These are phyloP conservation scores for Hirsutella rhossiliensis DNA, from an alignment of 2,329 filamentous ascomycete species.

Conservation along the genomic window DNA sequence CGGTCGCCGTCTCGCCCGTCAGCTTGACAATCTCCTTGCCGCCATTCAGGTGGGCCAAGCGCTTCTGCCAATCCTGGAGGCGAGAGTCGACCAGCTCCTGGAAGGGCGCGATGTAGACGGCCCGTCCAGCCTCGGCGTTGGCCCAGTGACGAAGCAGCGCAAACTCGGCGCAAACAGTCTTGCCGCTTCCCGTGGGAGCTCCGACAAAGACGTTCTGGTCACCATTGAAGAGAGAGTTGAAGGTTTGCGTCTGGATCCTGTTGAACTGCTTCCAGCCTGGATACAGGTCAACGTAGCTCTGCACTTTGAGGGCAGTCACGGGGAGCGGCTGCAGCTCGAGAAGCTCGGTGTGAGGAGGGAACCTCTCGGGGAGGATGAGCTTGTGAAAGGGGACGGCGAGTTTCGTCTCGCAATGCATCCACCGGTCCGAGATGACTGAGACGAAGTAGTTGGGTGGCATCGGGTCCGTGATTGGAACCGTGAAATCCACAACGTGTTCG, in stretches of 20 bases:
- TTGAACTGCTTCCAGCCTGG: constrained; percentile 83
- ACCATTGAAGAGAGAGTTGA: constrained; percentile 82
- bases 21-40: constrained; percentile 89
- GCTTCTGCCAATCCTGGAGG: constrained; percentile 73
- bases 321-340: constrained; percentile 87
- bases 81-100: constrained; percentile 83
- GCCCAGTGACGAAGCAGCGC: constrained; percentile 82
- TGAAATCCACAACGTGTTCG: constrained; percentile 92
- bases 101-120: constrained; percentile 89
- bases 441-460: constrained; percentile 99
- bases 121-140: constrained; percentile 45
- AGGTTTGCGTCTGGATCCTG: constrained; percentile 93
- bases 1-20: constrained; percentile 82
- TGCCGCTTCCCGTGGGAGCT: constrained; percentile 87
- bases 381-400: constrained; percentile 92
- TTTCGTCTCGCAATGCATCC: constrained; percentile 97
- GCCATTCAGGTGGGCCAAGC: constrained; percentile 59
- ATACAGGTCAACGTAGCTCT: constrained; percentile 74
- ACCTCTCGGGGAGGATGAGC: constrained; percentile 85
- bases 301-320: constrained; percentile 74
- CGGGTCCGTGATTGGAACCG: constrained; percentile 89
- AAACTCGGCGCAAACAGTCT: constrained; percentile 95
- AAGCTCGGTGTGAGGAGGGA: constrained; percentile 84
- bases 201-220: constrained; percentile 92
- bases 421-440: constrained; percentile 84